These are phyloP conservation scores for Quillaja saponaria DNA, from an alignment of 306 rosid species.

Conservation along the genomic window DNA sequence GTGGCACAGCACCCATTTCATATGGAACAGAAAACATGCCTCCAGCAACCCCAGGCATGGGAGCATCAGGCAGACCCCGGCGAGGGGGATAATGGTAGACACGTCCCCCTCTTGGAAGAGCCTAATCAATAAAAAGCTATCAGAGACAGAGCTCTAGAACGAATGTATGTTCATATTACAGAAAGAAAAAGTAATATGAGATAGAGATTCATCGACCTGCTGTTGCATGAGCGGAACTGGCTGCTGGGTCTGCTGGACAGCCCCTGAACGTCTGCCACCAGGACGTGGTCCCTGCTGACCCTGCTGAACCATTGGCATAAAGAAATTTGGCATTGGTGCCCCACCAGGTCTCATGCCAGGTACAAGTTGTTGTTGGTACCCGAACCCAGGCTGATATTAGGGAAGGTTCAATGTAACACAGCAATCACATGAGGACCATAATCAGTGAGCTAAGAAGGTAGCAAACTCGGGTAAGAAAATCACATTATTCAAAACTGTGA, in stretches of 20 bases:
- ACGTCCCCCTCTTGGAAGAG: constrained; percentile 84
- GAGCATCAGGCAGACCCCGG: constrained; percentile 80
- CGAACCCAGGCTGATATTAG: constrained; percentile 85
- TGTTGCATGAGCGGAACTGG: constrained; percentile 88
- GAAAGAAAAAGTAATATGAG: neutral
- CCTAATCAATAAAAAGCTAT: constrained; percentile 42
- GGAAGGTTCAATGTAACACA: constrained; percentile 67
- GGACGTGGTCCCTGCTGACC: constrained; percentile 96
- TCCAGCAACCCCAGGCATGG: constrained; percentile 92
- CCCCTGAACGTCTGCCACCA: constrained; percentile 92
- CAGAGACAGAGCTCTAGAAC: constrained; percentile 21
- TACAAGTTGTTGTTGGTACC: constrained; percentile 96
- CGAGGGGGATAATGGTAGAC: constrained; percentile 89
- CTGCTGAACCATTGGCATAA: constrained; percentile 96
- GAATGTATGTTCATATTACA: neutral
- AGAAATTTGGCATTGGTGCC: constrained; percentile 92
- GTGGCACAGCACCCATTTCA: constrained; percentile 82
- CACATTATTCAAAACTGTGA: constrained; percentile 39
- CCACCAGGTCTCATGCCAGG: constrained; percentile 99
- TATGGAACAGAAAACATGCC: constrained; percentile 97
- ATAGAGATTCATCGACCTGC: constrained; percentile 53
- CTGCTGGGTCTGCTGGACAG: constrained; percentile 84
- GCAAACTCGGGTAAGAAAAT: constrained; percentile 14
- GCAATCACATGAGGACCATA: constrained; percentile 11
- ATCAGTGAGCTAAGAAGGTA: neutral